phyloP scores from a whole-genome alignment of 345 rosid species.

The Rhodamnia argentea region DNA sequence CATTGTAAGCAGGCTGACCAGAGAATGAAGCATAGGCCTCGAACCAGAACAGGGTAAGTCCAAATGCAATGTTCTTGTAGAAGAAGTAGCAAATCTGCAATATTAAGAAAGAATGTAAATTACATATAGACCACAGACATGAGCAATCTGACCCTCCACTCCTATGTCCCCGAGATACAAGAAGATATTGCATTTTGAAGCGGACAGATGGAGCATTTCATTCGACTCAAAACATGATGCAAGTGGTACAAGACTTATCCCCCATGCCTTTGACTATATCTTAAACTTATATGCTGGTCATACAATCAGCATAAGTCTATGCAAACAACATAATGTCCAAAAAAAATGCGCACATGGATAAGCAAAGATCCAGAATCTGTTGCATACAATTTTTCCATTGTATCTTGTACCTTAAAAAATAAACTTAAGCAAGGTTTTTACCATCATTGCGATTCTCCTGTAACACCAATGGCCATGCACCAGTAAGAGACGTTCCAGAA shows the following conservation, averaged over 20 bases:
- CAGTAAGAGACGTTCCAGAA: slow-evolving; percentile 65
- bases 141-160: neutral
- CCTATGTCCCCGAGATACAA: neutral
- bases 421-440: slow-evolving; percentile 5
- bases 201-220: neutral
- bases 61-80: slow-evolving; percentile 89
- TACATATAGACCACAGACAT: neutral
- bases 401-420: neutral
- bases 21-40: slow-evolving; percentile 93
- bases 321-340: neutral
- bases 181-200: neutral
- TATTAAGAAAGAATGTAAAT: neutral
- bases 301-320: neutral
- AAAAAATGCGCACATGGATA: neutral
- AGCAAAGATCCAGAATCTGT: neutral
- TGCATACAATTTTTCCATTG: neutral
- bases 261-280: neutral
- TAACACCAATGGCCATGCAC: slow-evolving; percentile 99
- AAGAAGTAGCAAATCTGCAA: slow-evolving; percentile 93
- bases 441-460: slow-evolving; percentile 87
- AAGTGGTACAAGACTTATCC: fast-evolving
- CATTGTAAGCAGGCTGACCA: slow-evolving; percentile 87
- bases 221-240: neutral
- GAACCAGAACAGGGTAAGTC: slow-evolving; percentile 88
- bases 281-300: neutral